phyloP scores from a whole-genome alignment of 768 basidiomycete genomes.

The Bullera alba region DNA sequence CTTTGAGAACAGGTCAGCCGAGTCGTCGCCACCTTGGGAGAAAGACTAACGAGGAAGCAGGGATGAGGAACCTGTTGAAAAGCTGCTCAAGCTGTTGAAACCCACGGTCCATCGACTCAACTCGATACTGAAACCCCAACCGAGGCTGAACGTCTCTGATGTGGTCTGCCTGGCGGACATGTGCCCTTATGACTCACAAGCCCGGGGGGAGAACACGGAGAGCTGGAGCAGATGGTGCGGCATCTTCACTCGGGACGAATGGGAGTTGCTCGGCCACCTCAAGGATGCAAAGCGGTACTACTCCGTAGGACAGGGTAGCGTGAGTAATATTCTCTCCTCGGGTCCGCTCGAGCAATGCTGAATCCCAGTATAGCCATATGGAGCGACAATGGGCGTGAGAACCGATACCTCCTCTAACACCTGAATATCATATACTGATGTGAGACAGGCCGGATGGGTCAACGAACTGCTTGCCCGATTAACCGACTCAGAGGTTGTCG shows the following conservation, averaged over 20 bases:
- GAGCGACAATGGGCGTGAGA: slow-evolving; percentile 30
- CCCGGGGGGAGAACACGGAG: slow-evolving; percentile 49
- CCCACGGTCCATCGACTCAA: slow-evolving; percentile 22
- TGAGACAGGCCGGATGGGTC: slow-evolving; percentile 61
- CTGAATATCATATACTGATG: background rate
- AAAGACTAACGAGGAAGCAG: background rate
- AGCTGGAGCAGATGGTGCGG: slow-evolving; percentile 61
- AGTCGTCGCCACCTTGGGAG: background rate
- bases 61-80: background rate
- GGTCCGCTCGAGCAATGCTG: background rate
- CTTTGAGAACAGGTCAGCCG: slow-evolving; percentile 13
- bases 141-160: slow-evolving; percentile 52
- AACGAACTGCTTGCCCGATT: slow-evolving; percentile 83
- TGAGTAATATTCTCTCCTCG: slow-evolving; percentile 12
- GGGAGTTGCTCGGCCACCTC: slow-evolving; percentile 60
- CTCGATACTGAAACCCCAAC: slow-evolving; percentile 16
- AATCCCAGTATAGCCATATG: slow-evolving; percentile 15
- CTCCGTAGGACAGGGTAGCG: slow-evolving; percentile 41
- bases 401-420: background rate
- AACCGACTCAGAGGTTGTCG: slow-evolving; percentile 57
- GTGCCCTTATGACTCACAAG: slow-evolving; percentile 68
- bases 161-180: slow-evolving; percentile 60
- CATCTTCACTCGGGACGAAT: slow-evolving; percentile 63
- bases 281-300: slow-evolving; percentile 74
- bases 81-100: slow-evolving; percentile 6